Evolutionary conservation across 2,329 filamentous ascomycete genomes (phyloP).

Genomic region (Elsinoe necatrix): DNA sequence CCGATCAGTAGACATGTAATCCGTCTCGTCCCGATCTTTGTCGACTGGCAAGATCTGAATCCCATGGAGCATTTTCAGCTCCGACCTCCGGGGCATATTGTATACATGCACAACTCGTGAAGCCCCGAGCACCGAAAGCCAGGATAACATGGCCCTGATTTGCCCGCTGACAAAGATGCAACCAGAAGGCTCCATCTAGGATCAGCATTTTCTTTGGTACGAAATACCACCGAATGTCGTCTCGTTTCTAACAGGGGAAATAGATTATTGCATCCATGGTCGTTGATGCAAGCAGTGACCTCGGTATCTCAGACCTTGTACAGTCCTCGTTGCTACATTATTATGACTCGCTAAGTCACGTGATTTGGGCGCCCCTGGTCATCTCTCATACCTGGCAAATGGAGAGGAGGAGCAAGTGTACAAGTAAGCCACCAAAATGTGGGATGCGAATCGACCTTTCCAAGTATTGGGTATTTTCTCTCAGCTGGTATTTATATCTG

Average conservation of each 20-base stretch:
- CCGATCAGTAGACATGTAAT: background rate
- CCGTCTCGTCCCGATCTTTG: conserved; percentile 3
- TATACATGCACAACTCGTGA: background rate
- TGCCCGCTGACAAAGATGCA: background rate
- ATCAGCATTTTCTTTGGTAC: background rate
- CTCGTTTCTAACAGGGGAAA: background rate
- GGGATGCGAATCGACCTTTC: too few species aligned
- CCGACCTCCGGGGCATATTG: background rate
- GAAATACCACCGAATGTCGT: background rate
- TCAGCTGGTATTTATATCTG: background rate
- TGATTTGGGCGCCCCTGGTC: too few species aligned
- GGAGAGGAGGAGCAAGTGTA: too few species aligned
- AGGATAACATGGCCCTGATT: background rate
- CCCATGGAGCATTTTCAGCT: background rate
- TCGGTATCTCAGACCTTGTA: too few species aligned
- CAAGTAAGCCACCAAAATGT: too few species aligned
- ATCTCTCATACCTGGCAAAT: too few species aligned
- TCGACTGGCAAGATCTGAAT: background rate
- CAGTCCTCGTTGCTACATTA: too few species aligned
- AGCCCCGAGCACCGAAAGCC: background rate
- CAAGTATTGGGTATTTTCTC: too few species aligned
- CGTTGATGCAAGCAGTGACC: too few species aligned
- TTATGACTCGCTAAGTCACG: too few species aligned
- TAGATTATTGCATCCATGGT: too few species aligned
- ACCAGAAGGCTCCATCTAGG: background rate